Conservation (phyloP, 805 yeast genomes). For the Ogataea salicorniae region DNA sequence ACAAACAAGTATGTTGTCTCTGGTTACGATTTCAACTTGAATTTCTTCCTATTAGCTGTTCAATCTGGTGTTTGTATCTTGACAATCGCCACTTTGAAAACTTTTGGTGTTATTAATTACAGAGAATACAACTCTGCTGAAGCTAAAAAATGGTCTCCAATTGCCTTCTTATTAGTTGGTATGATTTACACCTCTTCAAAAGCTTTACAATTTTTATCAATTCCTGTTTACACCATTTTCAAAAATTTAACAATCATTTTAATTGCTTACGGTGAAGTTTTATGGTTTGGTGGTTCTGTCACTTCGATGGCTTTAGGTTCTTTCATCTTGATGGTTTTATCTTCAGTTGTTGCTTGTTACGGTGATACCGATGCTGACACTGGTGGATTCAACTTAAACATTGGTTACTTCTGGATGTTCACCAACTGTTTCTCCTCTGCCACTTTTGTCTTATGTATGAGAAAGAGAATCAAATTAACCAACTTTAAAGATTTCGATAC, state of each 20-base stretch:
- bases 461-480: constrained; percentile 96
- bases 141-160: constrained; percentile 95
- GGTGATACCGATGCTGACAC: constrained; percentile 48
- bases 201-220: constrained; percentile 84
- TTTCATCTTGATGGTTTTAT: constrained; percentile 85
- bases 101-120: constrained; percentile 73
- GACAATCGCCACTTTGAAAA: constrained; percentile 68
- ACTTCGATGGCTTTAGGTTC: constrained; percentile 87
- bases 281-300: constrained; percentile 94
- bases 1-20: constrained; percentile 93
- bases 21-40: constrained; percentile 66
- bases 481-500: constrained; percentile 96
- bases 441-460: constrained; percentile 86
- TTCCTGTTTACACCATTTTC: constrained; percentile 97
- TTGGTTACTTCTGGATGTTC: constrained; percentile 97
- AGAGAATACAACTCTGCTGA: constrained; percentile 82
- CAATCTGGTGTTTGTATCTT: constrained; percentile 81
- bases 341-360: constrained; percentile 93
- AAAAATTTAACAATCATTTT: constrained; percentile 94
- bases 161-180: constrained; percentile 78
- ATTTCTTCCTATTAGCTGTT: constrained; percentile 82
- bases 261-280: constrained; percentile 96
- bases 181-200: constrained; percentile 97
- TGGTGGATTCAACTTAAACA: constrained; percentile 40
- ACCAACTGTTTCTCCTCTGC: constrained; percentile 93